These are phyloP conservation scores for Isoetes engelmannii DNA, from an alignment of 83 land plant species.

Conservation along the genomic window DNA sequence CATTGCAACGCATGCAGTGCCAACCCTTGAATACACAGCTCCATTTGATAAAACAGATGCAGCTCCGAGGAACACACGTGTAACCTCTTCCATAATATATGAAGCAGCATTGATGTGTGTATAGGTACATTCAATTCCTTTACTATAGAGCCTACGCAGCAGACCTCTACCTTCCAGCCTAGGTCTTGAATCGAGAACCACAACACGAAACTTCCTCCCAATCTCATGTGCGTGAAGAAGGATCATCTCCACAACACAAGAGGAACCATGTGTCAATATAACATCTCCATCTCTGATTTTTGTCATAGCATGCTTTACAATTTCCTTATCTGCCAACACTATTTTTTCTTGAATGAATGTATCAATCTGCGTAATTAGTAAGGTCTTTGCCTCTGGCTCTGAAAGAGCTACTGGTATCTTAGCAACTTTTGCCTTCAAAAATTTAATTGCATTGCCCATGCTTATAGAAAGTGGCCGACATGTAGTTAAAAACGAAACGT, in stretches of 20 bases:
- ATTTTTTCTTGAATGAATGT: slow-evolving; percentile 85
- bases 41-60: slow-evolving; percentile 87
- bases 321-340: slow-evolving; percentile 75
- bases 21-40: slow-evolving; percentile 93
- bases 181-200: slow-evolving; percentile 90
- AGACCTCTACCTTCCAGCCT: slow-evolving; percentile 76
- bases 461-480: slow-evolving; percentile 93
- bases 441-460: slow-evolving; percentile 97
- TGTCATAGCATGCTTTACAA: slow-evolving; percentile 72
- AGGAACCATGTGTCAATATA: slow-evolving; percentile 73
- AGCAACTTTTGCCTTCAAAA: slow-evolving; percentile 61
- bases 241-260: slow-evolving; percentile 80
- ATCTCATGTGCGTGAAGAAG: slow-evolving; percentile 60
- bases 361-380: slow-evolving; percentile 61
- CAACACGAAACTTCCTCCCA: slow-evolving; percentile 76
- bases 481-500: slow-evolving; percentile 70
- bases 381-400: slow-evolving; percentile 81
- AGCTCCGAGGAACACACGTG: slow-evolving; percentile 86
- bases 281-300: slow-evolving; percentile 95
- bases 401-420: slow-evolving; percentile 51
- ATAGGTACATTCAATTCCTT: slow-evolving; percentile 79
- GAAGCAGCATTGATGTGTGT: slow-evolving; percentile 88
- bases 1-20: slow-evolving; percentile 95
- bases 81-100: slow-evolving; percentile 93
- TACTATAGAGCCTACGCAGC: slow-evolving; percentile 58